These are phyloP conservation scores for Chlorella ohadii DNA, from an alignment of 139 green algal species.

Conservation along the genomic window DNA sequence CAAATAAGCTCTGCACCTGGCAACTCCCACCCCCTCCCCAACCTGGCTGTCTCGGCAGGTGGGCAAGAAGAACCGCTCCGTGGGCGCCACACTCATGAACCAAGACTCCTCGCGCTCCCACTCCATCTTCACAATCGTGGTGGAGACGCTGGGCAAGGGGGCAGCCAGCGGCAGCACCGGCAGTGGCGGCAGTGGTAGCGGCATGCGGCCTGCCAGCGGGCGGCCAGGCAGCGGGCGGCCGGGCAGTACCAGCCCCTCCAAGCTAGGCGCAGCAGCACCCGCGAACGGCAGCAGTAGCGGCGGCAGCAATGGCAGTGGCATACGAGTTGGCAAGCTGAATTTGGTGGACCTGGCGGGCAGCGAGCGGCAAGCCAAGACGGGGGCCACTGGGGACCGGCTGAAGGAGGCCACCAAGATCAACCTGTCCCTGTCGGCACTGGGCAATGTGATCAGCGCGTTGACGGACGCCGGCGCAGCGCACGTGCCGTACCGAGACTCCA, in stretches of 20 bases:
- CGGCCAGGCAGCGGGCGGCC: no score
- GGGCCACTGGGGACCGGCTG: conserved; percentile 68
- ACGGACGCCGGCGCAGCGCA: conserved; percentile 87
- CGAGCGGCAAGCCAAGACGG: conserved; percentile 81
- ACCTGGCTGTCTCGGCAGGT: conserved; percentile 57
- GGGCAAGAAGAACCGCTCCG: conserved; percentile 78
- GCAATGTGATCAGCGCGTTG: conserved; percentile 91
- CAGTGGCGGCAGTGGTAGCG: not conserved
- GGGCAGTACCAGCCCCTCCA: not conserved
- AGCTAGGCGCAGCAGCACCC: not conserved
- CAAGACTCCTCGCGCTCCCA: conserved; percentile 86
- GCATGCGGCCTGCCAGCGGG: not conserved
- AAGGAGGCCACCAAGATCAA: conserved; percentile 96
- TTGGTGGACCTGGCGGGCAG: conserved; percentile 94
- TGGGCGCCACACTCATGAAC: conserved; percentile 93
- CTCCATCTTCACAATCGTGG: conserved; percentile 97
- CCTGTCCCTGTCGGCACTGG: conserved; percentile 92
- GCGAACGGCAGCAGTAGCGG: conserved; percentile 60
- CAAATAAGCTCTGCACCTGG: no score
- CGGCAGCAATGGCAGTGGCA: conserved; percentile 63
- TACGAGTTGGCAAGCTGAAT: conserved; percentile 82
- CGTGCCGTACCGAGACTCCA: conserved; percentile 90
- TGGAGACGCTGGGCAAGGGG: conserved; percentile 84
- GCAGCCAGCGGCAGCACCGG: not conserved
- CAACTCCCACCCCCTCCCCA: no score